Base-by-base conservation (phyloP, 202 grass and related monocot species). In the Bolboschoenoplectus hybrid region DNA sequence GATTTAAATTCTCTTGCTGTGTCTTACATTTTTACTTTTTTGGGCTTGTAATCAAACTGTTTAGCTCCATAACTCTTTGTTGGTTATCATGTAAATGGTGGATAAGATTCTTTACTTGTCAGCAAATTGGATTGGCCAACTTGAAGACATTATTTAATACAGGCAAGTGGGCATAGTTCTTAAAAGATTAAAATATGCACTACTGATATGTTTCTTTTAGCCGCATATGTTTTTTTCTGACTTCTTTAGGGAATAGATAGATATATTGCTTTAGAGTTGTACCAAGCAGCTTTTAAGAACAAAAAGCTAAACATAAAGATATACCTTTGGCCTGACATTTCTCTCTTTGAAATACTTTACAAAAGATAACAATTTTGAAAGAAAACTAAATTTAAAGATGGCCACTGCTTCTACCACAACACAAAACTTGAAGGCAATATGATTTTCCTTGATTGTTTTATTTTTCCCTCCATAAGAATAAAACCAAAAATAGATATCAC, bases 151-250 rank as follows among this genome's bases (percentile, higher is more conserved):
- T 79, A 57, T 58, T 58, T 79, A 19, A 79, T n/a, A 56, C 50
- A 79, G 47, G 73, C 20, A 53, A 16, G 51, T 58, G 32, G 34
- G 35, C 74, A 58, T 80, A 80, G 34, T 20, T 60, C 52, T 80
- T 60, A 80, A 80, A 80, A 11, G 53, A 80, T 80, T 80, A 80
- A 43, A 58, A 60, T 80, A 80, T 80, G 53, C 46, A 74, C 51
- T 20, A 60, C 71, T 41, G 75, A 80, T 61, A 60, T 80, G 53
- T 60, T 80, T 60, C 75, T 80, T 80, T 80, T 80, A 40, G 75
- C 75, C 53, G 53, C 75, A 80, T 61, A 44, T 60, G 75, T 43
- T 39, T 43, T 26, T 80, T 41, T 36, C 16, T 9, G 3, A n/a
- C 34, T 80, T 43, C 75, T 60, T 80, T 61, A 80, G 53, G 51